Conservation (phyloP, 2,329 filamentous ascomycete genomes). For the Penicillium sp. region DNA sequence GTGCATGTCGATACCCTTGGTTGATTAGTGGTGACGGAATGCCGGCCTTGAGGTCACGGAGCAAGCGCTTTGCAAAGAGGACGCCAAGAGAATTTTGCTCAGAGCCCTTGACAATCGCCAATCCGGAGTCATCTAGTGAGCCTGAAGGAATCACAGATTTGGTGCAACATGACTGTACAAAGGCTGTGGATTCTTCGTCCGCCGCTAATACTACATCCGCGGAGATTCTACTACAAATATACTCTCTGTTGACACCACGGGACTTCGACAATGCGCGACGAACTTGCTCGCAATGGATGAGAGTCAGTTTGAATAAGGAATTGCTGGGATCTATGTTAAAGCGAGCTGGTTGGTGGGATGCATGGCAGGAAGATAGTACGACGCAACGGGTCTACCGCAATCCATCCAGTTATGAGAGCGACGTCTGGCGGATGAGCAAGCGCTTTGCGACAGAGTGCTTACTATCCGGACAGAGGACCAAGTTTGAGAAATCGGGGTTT, state of each 20-base stretch:
- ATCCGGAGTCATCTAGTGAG: not conserved
- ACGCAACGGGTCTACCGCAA: slow-evolving; percentile 29
- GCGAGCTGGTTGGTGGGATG: slow-evolving; percentile 56
- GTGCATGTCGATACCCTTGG: slow-evolving; percentile 8
- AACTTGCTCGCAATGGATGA: slow-evolving; percentile 61
- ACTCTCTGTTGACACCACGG: slow-evolving; percentile 44
- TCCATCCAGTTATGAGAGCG: slow-evolving; percentile 40
- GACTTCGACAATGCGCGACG: slow-evolving; percentile 63
- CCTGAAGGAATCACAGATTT: not conserved
- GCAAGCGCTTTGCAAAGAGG: not conserved
- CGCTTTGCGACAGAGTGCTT: slow-evolving; percentile 52
- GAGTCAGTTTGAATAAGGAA: slow-evolving; percentile 53
- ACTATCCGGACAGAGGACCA: slow-evolving; percentile 38
- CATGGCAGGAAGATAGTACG: slow-evolving; percentile 32
- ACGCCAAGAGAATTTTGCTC: not conserved
- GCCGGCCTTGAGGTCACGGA: slow-evolving; percentile 14
- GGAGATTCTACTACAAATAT: slow-evolving; percentile 54
- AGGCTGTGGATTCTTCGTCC: slow-evolving; percentile 10
- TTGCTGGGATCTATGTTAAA: slow-evolving; percentile 57
- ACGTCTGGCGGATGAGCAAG: slow-evolving; percentile 45
- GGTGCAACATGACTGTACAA: not conserved
- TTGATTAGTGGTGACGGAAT: slow-evolving; percentile 9
- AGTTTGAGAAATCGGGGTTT: slow-evolving; percentile 35
- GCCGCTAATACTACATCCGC: slow-evolving; percentile 41
- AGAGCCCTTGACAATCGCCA: not conserved